Percentiles rank a stretch among this genome's conserved stretches.
Evolutionary conservation across 192 early-diverging fungal species (phyloP).

Genomic region (Gryganskiella cystojenkinii): DNA sequence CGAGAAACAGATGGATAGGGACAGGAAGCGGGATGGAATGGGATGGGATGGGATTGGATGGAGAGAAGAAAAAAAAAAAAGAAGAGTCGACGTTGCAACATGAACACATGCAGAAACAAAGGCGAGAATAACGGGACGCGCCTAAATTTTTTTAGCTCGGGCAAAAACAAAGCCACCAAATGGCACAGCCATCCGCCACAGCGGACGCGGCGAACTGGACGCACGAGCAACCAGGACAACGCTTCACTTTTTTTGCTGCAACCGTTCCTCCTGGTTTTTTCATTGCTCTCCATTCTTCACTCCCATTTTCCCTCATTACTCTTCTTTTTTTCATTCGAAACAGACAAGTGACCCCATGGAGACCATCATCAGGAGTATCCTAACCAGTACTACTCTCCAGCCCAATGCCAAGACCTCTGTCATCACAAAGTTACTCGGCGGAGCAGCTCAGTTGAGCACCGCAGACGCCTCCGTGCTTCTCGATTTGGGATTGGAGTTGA

Average conservation of each 20-base stretch:
- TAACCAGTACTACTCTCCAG: constrained; percentile 10
- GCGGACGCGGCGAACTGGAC: too few species aligned
- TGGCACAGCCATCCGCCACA: too few species aligned
- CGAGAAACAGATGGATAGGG: background rate
- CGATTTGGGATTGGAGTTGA: constrained; percentile 22
- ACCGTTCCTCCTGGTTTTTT: too few species aligned
- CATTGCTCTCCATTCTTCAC: background rate
- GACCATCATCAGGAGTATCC: constrained; percentile 33
- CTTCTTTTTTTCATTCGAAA: background rate
- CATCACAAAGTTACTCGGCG: constrained; percentile 18
- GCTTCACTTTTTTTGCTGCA: too few species aligned
- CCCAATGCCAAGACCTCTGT: constrained; percentile 14
- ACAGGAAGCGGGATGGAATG: background rate
- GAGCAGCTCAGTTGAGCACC: background rate
- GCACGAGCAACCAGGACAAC: too few species aligned
- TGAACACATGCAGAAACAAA: too few species aligned
- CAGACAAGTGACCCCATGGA: constrained; percentile 16
- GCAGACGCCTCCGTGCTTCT: constrained; percentile 28
- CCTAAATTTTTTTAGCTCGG: too few species aligned
- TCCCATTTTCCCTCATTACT: background rate
- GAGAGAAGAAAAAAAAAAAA: background rate
- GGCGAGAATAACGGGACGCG: too few species aligned
- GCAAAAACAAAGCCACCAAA: constrained; percentile 10
- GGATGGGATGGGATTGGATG: background rate
- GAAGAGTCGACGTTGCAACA: background rate